These are phyloP conservation scores for Castanea mollissima DNA, from an alignment of 306 rosid genomes.

Conservation along the genomic window DNA sequence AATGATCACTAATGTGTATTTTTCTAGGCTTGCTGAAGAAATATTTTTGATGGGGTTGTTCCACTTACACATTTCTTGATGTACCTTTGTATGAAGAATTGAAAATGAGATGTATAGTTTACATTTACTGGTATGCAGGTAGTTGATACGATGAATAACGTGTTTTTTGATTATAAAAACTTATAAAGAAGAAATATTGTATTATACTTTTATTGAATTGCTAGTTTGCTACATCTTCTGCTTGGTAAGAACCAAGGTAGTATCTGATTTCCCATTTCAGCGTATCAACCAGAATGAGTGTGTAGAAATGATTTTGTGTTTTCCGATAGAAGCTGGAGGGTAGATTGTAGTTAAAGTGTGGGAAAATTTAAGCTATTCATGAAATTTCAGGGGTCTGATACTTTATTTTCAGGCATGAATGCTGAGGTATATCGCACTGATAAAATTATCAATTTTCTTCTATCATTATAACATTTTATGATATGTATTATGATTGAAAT, in stretches of 20 bases:
- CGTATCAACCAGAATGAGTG: neutral
- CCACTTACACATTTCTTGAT: neutral
- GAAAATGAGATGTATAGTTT: constrained; percentile 18
- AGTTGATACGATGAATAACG: no score
- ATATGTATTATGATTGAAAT: neutral
- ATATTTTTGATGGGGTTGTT: neutral
- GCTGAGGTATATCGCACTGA: no score
- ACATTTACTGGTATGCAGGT: neutral
- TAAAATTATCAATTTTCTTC: no score
- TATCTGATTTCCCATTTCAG: neutral
- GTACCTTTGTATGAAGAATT: constrained; percentile 1
- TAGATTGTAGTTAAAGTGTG: no score
- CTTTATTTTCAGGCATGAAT: no score
- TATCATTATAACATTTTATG: no score
- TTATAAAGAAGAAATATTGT: neutral
- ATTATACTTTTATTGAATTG: neutral
- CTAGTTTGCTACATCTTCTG: neutral
- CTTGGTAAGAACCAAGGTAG: neutral
- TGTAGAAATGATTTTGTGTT: no score
- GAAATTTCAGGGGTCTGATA: no score
- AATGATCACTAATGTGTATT: constrained; percentile 6
- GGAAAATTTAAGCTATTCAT: no score
- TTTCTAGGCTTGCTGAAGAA: neutral
- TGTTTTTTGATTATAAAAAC: no score
- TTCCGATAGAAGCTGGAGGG: no score